Base-by-base conservation (phyloP, 2,329 filamentous ascomycete genomes). In the Penicillium griseofulvum region DNA sequence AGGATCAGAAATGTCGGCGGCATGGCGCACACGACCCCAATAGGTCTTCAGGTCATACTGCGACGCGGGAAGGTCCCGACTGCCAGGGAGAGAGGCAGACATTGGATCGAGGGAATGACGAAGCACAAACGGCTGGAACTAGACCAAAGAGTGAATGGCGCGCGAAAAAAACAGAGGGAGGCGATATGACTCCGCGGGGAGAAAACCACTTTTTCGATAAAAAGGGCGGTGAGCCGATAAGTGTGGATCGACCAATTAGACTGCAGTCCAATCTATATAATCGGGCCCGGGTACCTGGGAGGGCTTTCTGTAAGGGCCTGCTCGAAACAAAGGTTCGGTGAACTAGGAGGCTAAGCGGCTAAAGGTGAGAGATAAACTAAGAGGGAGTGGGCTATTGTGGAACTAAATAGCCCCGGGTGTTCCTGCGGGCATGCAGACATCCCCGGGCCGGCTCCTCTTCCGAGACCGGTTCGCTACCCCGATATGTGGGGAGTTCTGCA, bases 41-140 rank as follows among this genome's bases (percentile, higher is more conserved):
- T 99, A 99, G 44, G 92, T 97, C 71, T 77, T 85, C 68, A 99
- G 82, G 72, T 99, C 90, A 83, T 95, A 93, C 75, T 91, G 91
- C 52, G 94, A 99, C 54, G 87, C 85, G 58, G 94, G 94, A 62
- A 97, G 82, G 74, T 96, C 91, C 74, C 93, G 88, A 64, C 75
- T 83, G 53, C 85, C 84, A 26, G 84, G 83, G 28, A 86, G 72
- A 26, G 85, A 85, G 44, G 83, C 78, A 39, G 84, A 85, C 84
- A 87, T 87, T 55, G 26, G 42, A 50, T 42, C 12, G 33, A 56
- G 41, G 41, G 54, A 55, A 45, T 29, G 47, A 14, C 29, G 38
- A 55, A 42, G 22, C 12, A 47, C 43, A 38, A 52, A 44, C 16
- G 31, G 48, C 49, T 19, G 34, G 16, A 33, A 49, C 46, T n/a